A percentile compares a stretch with the other conserved stretches of the same genome.
These are phyloP conservation scores for Phytophthora podocarpi DNA, from an alignment of 352 stramenopile genomes.

Conservation along the genomic window DNA sequence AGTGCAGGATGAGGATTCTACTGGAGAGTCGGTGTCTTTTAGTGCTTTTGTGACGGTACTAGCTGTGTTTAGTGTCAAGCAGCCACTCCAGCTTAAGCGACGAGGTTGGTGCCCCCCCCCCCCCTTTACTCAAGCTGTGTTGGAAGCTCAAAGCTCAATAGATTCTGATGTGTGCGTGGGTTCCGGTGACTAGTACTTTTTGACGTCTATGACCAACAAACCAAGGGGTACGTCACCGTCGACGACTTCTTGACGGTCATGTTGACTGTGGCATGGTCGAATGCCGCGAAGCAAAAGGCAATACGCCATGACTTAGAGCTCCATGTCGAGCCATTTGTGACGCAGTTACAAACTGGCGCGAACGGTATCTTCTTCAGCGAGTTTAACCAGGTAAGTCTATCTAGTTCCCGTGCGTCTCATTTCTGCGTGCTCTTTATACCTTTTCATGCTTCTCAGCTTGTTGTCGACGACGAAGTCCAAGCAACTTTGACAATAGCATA, in stretches of 20 bases:
- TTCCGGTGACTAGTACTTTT: slow-evolving; percentile 63
- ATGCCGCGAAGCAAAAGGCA: not conserved
- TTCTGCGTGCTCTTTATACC: too few relatives aligned
- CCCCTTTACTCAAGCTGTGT: too few relatives aligned
- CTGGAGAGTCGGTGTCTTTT: slow-evolving; percentile 22
- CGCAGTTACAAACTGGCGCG: not conserved
- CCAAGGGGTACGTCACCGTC: slow-evolving; percentile 32
- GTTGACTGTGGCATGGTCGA: slow-evolving; percentile 8
- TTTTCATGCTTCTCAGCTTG: slow-evolving; percentile 15
- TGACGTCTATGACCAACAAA: slow-evolving; percentile 43
- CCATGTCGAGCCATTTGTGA: slow-evolving; percentile 18
- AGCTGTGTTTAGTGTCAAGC: slow-evolving; percentile 43
- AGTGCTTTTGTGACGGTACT: slow-evolving; percentile 40
- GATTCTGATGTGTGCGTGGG: too few relatives aligned
- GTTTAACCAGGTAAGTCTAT: slow-evolving; percentile 29
- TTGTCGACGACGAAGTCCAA: slow-evolving; percentile 21
- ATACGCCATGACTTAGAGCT: slow-evolving; percentile 11
- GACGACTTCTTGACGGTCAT: slow-evolving; percentile 41
- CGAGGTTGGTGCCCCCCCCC: slow-evolving; percentile 33
- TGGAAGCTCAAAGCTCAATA: too few relatives aligned
- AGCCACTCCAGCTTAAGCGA: slow-evolving; percentile 39
- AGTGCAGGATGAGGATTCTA: too few relatives aligned
- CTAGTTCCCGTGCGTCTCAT: too few relatives aligned
- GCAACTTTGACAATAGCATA: slow-evolving; percentile 19
- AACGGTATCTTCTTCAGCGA: slow-evolving; percentile 14